Percentiles rank a stretch among this genome's conserved stretches.
Conservation (phyloP, 352 stramenopile genomes). For the Bremia lactucae region DNA sequence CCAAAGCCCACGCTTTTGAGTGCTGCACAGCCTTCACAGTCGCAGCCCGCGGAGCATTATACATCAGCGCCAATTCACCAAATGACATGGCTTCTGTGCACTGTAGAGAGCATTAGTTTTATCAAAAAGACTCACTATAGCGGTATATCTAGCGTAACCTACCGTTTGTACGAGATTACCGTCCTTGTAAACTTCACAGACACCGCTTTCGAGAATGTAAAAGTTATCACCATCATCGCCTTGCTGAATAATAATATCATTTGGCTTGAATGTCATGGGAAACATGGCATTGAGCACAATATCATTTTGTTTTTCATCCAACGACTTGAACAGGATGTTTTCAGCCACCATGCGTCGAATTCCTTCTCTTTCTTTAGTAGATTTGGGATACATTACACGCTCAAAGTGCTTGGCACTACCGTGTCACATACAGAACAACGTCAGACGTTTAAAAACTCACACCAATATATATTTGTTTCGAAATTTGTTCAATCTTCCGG, state of each 20-base stretch:
- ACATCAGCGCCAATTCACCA: constrained; percentile 95
- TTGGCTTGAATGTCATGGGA: constrained; percentile 67
- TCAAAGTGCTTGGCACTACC: constrained; percentile 71
- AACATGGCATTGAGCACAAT: constrained; percentile 84
- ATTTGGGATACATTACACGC: constrained; percentile 79
- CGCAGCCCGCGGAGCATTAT: constrained; percentile 92
- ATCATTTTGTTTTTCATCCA: constrained; percentile 82
- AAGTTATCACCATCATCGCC: constrained; percentile 90
- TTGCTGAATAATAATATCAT: constrained; percentile 81
- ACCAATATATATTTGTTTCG: too few species aligned
- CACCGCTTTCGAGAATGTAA: constrained; percentile 90
- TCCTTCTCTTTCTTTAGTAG: constrained; percentile 52
- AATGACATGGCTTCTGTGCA: constrained; percentile 89
- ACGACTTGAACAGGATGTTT: constrained; percentile 86
- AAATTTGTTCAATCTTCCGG: not conserved
- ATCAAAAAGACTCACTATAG: not conserved
- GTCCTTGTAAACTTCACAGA: constrained; percentile 87
- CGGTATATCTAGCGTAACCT: constrained; percentile 4
- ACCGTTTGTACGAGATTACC: constrained; percentile 77
- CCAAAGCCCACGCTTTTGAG: constrained; percentile 89
- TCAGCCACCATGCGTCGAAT: constrained; percentile 79
- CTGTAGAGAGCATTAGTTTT: constrained; percentile 11
- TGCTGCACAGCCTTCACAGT: constrained; percentile 87
- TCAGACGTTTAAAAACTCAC: too few species aligned
- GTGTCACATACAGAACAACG: constrained; percentile 6